phyloP scores from a whole-genome alignment of 2,329 filamentous ascomycete genomes.

The Trichoderma sp. region DNA sequence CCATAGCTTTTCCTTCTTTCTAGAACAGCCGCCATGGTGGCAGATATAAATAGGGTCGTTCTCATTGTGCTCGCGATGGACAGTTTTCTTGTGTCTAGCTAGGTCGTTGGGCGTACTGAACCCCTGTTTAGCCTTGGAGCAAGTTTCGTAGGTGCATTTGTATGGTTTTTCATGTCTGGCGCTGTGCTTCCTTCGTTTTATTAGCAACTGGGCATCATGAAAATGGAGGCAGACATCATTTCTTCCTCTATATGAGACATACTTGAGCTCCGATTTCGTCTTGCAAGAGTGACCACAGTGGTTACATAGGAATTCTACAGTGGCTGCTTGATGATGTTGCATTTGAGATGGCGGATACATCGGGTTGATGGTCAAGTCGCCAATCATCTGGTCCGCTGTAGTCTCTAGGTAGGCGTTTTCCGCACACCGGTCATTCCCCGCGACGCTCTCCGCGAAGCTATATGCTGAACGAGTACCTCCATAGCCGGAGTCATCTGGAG shows the following conservation, averaged over 20 bases:
- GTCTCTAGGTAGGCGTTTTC: slow-evolving; percentile 33
- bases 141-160: slow-evolving; percentile 58
- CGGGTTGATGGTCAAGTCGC: slow-evolving; percentile 30
- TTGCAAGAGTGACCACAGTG: slow-evolving; percentile 43
- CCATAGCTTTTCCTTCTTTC: slow-evolving; percentile 61
- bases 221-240: too few relatives aligned
- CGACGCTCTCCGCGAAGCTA: slow-evolving; percentile 42
- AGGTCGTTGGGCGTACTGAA: slow-evolving; percentile 82
- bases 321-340: background rate
- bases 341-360: background rate
- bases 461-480: slow-evolving; percentile 40
- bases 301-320: slow-evolving; percentile 34
- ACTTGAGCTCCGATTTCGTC: slow-evolving; percentile 58
- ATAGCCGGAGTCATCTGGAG: slow-evolving; percentile 48
- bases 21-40: slow-evolving; percentile 26
- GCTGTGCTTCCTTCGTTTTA: slow-evolving; percentile 64
- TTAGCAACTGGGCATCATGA: slow-evolving; percentile 22
- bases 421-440: slow-evolving; percentile 42
- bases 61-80: slow-evolving; percentile 55
- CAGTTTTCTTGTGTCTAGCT: slow-evolving; percentile 71
- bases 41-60: slow-evolving; percentile 30
- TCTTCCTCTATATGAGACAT: slow-evolving; percentile 26
- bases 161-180: slow-evolving; percentile 68
- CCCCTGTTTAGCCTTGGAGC: slow-evolving; percentile 52
- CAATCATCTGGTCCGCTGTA: slow-evolving; percentile 36